phyloP scores from a whole-genome alignment of 2,329 filamentous ascomycete species.

The Aspergillus cejpii region DNA sequence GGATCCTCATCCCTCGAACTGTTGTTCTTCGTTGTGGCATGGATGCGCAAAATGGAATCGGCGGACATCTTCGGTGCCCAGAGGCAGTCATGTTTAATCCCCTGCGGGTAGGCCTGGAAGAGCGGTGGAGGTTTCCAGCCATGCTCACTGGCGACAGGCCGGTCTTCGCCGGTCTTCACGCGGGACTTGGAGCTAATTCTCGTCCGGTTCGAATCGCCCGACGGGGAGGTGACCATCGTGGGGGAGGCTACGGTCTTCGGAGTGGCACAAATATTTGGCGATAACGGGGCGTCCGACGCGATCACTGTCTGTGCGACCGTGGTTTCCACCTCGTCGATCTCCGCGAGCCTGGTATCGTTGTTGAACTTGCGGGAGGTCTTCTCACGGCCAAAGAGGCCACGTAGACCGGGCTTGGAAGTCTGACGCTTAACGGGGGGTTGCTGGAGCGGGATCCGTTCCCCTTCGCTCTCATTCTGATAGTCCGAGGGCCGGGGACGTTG shows the following conservation, averaged over 20 bases:
- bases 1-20: slow-evolving; percentile 10
- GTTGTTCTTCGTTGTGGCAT: slow-evolving; percentile 23
- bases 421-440: slow-evolving; percentile 28
- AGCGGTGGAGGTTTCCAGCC: slow-evolving; percentile 66
- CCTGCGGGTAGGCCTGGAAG: slow-evolving; percentile 81
- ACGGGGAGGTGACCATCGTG: slow-evolving; percentile 21
- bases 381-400: slow-evolving; percentile 33
- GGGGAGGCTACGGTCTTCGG: slow-evolving; percentile 23
- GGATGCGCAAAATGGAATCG: slow-evolving; percentile 60
- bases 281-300: slow-evolving; percentile 19
- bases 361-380: slow-evolving; percentile 27
- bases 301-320: slow-evolving; percentile 13
- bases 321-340: slow-evolving; percentile 28
- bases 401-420: slow-evolving; percentile 34
- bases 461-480: slow-evolving; percentile 23
- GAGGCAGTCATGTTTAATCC: slow-evolving; percentile 66
- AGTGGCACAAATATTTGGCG: slow-evolving; percentile 22
- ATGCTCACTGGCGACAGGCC: slow-evolving; percentile 21
- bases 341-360: slow-evolving; percentile 26
- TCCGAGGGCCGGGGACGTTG: slow-evolving; percentile 32
- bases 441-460: slow-evolving; percentile 30
- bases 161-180: slow-evolving; percentile 19
- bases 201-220: slow-evolving; percentile 13
- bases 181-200: slow-evolving; percentile 19
- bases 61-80: slow-evolving; percentile 61